These are phyloP conservation scores for Candida sp. DNA, from an alignment of 1,139 yeast genomes.

Conservation along the genomic window DNA sequence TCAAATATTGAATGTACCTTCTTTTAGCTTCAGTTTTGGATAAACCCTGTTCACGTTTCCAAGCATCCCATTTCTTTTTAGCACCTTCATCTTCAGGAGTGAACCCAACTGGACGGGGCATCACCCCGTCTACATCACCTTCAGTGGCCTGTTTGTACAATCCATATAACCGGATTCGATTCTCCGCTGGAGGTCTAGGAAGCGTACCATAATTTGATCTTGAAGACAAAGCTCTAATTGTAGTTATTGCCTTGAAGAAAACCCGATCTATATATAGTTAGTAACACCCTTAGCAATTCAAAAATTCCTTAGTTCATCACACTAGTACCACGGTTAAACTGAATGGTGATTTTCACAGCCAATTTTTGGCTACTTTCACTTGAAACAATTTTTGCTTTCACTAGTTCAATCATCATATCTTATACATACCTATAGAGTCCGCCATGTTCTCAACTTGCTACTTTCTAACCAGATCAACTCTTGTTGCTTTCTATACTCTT, in stretches of 20 bases:
- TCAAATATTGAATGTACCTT: constrained; percentile 61
- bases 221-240: constrained; percentile 70
- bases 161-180: constrained; percentile 69
- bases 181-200: constrained; percentile 79
- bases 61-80: constrained; percentile 79
- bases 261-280: constrained; percentile 52
- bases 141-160: constrained; percentile 87
- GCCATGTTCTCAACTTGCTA: neutral
- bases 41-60: constrained; percentile 75
- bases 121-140: constrained; percentile 70
- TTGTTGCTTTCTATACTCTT: neutral
- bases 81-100: constrained; percentile 65
- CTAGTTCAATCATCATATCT: too few species aligned
- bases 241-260: constrained; percentile 76
- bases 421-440: constrained; percentile 3
- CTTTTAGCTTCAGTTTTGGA: constrained; percentile 74
- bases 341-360: too few species aligned
- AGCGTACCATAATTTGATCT: constrained; percentile 66
- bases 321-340: too few species aligned
- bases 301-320: too few species aligned
- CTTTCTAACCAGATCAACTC: neutral
- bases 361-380: too few species aligned
- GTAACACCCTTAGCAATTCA: too few species aligned
- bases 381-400: too few species aligned
- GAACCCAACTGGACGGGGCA: constrained; percentile 63